Conservation (phyloP, 2,329 filamentous ascomycete species). For the Ceratocystis papillata region DNA sequence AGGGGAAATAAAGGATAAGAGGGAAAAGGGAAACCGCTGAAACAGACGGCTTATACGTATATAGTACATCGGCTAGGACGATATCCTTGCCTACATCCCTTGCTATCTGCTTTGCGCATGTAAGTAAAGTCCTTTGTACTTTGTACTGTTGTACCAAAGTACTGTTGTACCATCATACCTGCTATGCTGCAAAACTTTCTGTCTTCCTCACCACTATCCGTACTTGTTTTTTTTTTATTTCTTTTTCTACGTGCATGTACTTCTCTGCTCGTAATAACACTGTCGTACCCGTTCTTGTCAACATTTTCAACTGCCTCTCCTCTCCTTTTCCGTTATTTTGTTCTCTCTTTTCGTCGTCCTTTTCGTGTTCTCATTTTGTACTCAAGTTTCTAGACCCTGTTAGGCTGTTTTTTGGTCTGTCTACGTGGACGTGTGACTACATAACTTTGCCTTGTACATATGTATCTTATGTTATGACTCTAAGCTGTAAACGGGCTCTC, state of each 20-base stretch:
- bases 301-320: background rate
- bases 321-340: background rate
- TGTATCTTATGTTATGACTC: background rate
- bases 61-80: constrained; percentile 6
- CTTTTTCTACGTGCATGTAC: background rate
- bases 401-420: background rate
- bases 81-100: background rate
- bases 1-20: background rate
- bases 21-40: constrained; percentile 2
- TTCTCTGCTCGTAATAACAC: too few relatives aligned
- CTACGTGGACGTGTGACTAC: background rate
- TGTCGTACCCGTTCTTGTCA: too few relatives aligned
- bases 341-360: background rate
- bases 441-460: background rate
- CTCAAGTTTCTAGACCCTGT: background rate
- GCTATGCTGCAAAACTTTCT: background rate
- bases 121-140: background rate
- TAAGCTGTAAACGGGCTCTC: background rate
- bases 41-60: constrained; percentile 11
- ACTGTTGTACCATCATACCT: background rate
- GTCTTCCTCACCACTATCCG: background rate
- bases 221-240: background rate
- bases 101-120: background rate
- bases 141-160: constrained; percentile 4
- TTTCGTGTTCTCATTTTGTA: too few relatives aligned